phyloP scores from a whole-genome alignment of 768 basidiomycete genomes.

The Suillus placidus region DNA sequence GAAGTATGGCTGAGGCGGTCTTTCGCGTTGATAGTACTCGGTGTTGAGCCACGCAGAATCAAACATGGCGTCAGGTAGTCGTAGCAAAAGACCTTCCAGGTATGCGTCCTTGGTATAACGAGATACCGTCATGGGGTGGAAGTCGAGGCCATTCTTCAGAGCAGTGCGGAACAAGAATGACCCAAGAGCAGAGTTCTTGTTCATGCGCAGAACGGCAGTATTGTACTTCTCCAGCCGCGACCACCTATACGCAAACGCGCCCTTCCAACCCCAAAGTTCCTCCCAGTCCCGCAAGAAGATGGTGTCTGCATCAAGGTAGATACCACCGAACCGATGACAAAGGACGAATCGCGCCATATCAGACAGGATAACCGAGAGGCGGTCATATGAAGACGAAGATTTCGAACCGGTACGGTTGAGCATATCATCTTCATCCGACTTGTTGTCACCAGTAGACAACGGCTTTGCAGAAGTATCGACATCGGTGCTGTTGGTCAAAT shows the following conservation, averaged over 20 bases:
- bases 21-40: conserved; percentile 86
- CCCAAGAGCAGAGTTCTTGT: conserved; percentile 90
- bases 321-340: conserved; percentile 95
- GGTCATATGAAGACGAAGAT: conserved; percentile 85
- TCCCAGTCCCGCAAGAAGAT: conserved; percentile 98
- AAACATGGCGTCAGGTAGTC: conserved; percentile 93
- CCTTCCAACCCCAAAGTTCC: conserved; percentile 95
- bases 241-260: conserved; percentile 98
- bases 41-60: conserved; percentile 97
- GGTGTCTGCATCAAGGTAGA: conserved; percentile 97
- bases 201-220: conserved; percentile 93
- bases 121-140: conserved; percentile 96
- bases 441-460: conserved; percentile 28
- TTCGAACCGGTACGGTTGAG: conserved; percentile 88
- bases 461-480: conserved; percentile 19
- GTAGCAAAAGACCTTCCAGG: conserved; percentile 79
- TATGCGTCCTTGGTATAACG: conserved; percentile 89
- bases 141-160: conserved; percentile 90
- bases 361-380: conserved; percentile 89
- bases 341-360: conserved; percentile 98
- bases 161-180: conserved; percentile 94
- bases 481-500: conserved; percentile 29
- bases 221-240: conserved; percentile 91
- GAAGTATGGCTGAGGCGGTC: conserved; percentile 95
- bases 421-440: conserved; percentile 51